Conservation (phyloP, 768 basidiomycete species). For the Russula olivacea region DNA sequence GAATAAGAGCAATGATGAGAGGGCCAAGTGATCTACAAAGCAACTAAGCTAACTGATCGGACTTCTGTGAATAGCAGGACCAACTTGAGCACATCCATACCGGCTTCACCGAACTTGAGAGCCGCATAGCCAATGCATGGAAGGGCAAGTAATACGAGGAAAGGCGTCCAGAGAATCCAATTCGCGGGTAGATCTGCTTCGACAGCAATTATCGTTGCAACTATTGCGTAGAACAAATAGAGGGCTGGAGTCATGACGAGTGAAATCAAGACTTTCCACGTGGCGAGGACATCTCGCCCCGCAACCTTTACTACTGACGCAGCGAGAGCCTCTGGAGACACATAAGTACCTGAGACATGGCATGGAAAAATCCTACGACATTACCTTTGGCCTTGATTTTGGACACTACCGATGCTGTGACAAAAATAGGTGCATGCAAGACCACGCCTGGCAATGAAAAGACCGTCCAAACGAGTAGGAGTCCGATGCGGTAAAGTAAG, state of each 20-base stretch:
- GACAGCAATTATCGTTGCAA: constrained; percentile 72
- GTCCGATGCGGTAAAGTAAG: constrained; percentile 69
- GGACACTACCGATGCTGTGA: constrained; percentile 82
- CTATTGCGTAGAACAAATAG: constrained; percentile 74
- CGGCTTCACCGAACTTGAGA: constrained; percentile 95
- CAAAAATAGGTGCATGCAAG: constrained; percentile 87
- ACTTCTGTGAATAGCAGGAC: constrained; percentile 29
- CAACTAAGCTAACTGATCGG: constrained; percentile 15
- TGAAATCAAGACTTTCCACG: constrained; percentile 95
- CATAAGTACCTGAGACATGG: background rate
- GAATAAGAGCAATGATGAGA: constrained; percentile 79
- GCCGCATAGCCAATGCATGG: constrained; percentile 90
- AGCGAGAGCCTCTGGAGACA: constrained; percentile 77
- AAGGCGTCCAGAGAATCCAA: constrained; percentile 68
- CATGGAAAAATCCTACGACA: background rate
- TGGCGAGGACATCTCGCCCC: constrained; percentile 87
- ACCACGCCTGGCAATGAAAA: constrained; percentile 87
- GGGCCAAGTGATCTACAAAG: constrained; percentile 74
- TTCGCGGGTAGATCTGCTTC: constrained; percentile 55
- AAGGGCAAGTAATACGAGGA: constrained; percentile 61
- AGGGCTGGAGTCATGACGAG: constrained; percentile 80
- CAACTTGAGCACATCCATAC: constrained; percentile 93
- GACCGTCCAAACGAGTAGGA: constrained; percentile 74
- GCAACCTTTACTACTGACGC: constrained; percentile 92
- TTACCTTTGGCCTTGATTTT: constrained; percentile 80